phyloP scores from a whole-genome alignment of 495 filamentous ascomycete species.

The Immersiella caudata region DNA sequence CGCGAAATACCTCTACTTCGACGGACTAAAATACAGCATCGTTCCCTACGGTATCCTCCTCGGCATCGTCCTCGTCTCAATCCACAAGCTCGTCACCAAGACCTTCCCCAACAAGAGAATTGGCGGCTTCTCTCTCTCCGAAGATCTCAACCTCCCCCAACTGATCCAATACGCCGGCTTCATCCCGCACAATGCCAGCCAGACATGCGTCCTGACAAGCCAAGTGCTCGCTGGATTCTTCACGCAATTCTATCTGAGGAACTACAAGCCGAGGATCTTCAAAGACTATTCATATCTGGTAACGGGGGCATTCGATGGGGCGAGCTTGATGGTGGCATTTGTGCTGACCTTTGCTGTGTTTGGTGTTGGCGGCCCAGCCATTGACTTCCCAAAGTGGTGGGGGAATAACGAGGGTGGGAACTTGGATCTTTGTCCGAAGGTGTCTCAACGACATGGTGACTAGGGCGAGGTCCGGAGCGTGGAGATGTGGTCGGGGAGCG shows the following conservation, averaged over 20 bases:
- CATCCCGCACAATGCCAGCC: conserved; percentile 50
- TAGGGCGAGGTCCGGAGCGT: no score
- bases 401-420: conserved; percentile 50
- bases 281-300: conserved; percentile 62
- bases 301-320: conserved; percentile 60
- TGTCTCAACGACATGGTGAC: no score
- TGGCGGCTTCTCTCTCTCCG: conserved; percentile 36
- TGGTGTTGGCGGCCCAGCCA: conserved; percentile 46
- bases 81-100: conserved; percentile 47
- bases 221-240: conserved; percentile 44
- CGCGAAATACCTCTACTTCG: conserved; percentile 46
- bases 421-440: conserved; percentile 36
- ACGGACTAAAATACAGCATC: conserved; percentile 41
- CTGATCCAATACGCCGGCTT: conserved; percentile 50
- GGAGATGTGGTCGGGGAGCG: no score
- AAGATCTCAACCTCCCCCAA: conserved; percentile 46
- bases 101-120: conserved; percentile 50
- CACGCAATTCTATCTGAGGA: conserved; percentile 57
- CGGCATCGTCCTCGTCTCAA: conserved; percentile 42
- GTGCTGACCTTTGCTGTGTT: conserved; percentile 63
- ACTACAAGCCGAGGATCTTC: conserved; percentile 53
- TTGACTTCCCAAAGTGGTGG: conserved; percentile 53
- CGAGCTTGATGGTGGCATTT: conserved; percentile 54
- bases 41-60: conserved; percentile 53
- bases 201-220: conserved; percentile 43